Base-by-base conservation (phyloP, 2,329 filamentous ascomycete genomes). In the Phialophora verrucosa region DNA sequence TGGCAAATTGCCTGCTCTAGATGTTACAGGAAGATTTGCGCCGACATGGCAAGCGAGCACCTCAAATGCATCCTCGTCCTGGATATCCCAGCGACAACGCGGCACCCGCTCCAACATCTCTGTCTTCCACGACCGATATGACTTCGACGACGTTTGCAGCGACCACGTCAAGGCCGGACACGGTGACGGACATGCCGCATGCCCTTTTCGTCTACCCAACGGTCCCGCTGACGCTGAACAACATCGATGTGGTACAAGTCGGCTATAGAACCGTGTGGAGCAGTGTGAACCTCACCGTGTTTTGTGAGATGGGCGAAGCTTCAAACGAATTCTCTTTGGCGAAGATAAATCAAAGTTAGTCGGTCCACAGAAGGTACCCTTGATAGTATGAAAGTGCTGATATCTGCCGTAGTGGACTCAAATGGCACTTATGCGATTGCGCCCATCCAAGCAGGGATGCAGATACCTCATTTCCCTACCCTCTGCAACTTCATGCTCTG, bases 141-240 rank as follows among this genome's bases (percentile, higher is more conserved):
- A 25, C 29, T n/a, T 49, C 59, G 35, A 35, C 42, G 12, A 32
- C 64, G 27, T 51, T 63, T 27, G 12, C 42, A 6, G 4, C 49
- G 3, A 29, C 29, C 14, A 17, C 55, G 3, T 35, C 64, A 12
- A 49, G 4, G 3, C 23, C 65, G 4, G n/a, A 58, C 10, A 50
- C 58, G 11, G 50, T 32, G 10, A 54, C 65, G 10, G 62, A 51
- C 8, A 32, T 62, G 14, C 54, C 62, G 10, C 59, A 63, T 53
- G 65, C 65, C n/a, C 29, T 56, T 31, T 50, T 70, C 47, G 54
- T 70, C 5, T 70, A 70, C 32, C 68, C 68, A 12, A 63, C 68
- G 3, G 63, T 53, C 4, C 20, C 32, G n/a, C 27, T 65, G 25
- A 67, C 65, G 27, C 38, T 70, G 3, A 70, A 70, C 44, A 65